Base-by-base conservation (phyloP, 2,329 filamentous ascomycete species). In the Sarocladium oryzae region DNA sequence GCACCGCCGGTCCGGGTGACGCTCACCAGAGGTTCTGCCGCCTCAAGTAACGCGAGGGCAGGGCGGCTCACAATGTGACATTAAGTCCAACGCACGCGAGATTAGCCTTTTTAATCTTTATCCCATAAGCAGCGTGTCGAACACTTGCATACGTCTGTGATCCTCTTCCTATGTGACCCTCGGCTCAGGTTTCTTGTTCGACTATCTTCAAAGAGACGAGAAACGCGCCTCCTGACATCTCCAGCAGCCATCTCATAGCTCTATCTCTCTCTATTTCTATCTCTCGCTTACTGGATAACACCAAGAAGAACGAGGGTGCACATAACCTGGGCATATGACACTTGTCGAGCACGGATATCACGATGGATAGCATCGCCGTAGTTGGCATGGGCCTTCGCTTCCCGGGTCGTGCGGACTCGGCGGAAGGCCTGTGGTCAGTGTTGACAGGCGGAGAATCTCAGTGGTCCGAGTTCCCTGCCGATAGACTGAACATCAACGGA, bases 321-420 rank as follows among this genome's bases (percentile, higher is more conserved):
- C 40, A 26, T 24, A 15, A 4, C n/a, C 40, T 13, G n/a, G n/a
- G n/a, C 23, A 43, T 28, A 20, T 26, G 21, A 28, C 16, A n/a
- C 40, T 43, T 11, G 21, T 20, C 40, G n/a, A 43, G 23, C 8
- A n/a, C 21, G 16, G 7, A 21, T 9, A 32, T 11, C 26, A 48
- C 24, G 21, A 48, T 48, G 43, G 43, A 48, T 13, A 32, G 37
- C 20, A 66, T 76, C 33, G 73, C 73, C 59, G 69, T 76, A 21
- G 65, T 75, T 16, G 73, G 73, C 55, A 73, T 76, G 65, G 66
- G 70, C 3, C 75, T 72, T 55, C 71, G 72, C 21, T 63, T 75
- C 43, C 70, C 73, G 0, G 73, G 73, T 4, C 66, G 67, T 37
- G 68, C 72, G 16, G 62, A 66, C 7, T 70, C 62, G 8, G 64